Conservation (phyloP, 106 monocot species). For the Allium cepa region DNA sequence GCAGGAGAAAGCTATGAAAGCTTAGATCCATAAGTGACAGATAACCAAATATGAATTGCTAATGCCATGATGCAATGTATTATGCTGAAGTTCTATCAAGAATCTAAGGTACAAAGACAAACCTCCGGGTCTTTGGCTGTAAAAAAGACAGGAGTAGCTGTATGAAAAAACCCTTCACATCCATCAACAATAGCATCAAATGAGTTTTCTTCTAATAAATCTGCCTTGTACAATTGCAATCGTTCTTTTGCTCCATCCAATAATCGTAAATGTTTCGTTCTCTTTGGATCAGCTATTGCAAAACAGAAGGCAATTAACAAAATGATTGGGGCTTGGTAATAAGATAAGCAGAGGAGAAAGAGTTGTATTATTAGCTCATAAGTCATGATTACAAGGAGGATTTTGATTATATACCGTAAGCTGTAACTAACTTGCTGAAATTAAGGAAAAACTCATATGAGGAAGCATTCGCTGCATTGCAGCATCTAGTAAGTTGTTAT, state of each 20-base stretch:
- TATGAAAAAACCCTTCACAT: conserved; percentile 44
- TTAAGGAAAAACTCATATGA: too few species aligned
- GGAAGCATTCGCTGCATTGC: too few species aligned
- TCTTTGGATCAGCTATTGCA: conserved; percentile 34
- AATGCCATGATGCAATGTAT: too few species aligned
- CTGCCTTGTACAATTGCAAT: conserved; percentile 31
- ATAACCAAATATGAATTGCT: too few species aligned
- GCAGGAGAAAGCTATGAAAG: background rate
- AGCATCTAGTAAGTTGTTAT: too few species aligned
- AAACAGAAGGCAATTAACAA: background rate
- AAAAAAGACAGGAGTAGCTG: conserved; percentile 31
- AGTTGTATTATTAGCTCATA: too few species aligned
- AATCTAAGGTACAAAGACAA: too few species aligned
- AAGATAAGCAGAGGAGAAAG: background rate
- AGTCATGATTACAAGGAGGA: too few species aligned
- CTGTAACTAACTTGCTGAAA: too few species aligned
- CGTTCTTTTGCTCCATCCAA: conserved; percentile 36
- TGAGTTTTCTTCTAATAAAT: conserved; percentile 38
- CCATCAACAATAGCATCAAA: conserved; percentile 38
- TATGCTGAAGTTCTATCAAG: too few species aligned
- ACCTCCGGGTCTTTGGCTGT: background rate
- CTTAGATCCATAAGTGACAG: background rate
- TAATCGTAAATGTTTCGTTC: conserved; percentile 26
- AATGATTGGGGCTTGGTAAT: background rate
- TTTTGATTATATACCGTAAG: too few species aligned